Conservation (phyloP, 306 rosid species). For the Castanea crenata region DNA sequence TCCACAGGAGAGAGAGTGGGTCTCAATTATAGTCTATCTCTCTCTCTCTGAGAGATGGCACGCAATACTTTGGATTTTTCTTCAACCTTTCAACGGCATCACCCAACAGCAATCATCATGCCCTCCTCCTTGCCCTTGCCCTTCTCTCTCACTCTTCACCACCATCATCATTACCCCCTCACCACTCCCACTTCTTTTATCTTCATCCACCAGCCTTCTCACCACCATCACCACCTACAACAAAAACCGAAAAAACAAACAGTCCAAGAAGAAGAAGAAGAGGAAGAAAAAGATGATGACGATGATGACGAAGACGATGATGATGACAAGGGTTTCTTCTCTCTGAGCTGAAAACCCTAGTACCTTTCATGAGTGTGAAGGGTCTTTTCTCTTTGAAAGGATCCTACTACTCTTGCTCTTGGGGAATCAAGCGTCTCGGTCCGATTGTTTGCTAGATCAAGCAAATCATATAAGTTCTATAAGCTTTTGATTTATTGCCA, state of each 20-base stretch:
- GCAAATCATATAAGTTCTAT: constrained; percentile 27
- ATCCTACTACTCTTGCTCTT: constrained; percentile 39
- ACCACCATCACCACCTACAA: constrained; percentile 8
- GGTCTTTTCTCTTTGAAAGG: constrained; percentile 33
- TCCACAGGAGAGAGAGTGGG: background rate
- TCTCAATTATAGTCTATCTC: constrained; percentile 15
- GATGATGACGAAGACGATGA: constrained; percentile 16
- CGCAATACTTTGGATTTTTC: constrained; percentile 69
- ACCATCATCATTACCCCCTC: constrained; percentile 72
- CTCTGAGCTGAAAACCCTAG: constrained; percentile 47
- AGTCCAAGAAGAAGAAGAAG: constrained; percentile 4
- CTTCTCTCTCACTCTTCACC: constrained; percentile 50
- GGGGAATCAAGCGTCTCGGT: constrained; percentile 99
- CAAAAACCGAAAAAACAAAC: constrained; percentile 10
- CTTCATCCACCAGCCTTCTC: constrained; percentile 18
- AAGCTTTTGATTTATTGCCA: constrained; percentile 10
- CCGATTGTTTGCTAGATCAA: constrained; percentile 70
- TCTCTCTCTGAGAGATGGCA: constrained; percentile 36
- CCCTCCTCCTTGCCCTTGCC: constrained; percentile 23
- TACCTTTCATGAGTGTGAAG: constrained; percentile 30
- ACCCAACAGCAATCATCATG: constrained; percentile 80
- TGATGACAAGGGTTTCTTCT: constrained; percentile 15
- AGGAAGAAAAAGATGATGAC: constrained; percentile 14
- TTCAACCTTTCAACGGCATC: constrained; percentile 51
- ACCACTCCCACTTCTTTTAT: constrained; percentile 37